Base-by-base conservation (phyloP, 2,329 filamentous ascomycete species). In the Hirsutella rhossiliensis region DNA sequence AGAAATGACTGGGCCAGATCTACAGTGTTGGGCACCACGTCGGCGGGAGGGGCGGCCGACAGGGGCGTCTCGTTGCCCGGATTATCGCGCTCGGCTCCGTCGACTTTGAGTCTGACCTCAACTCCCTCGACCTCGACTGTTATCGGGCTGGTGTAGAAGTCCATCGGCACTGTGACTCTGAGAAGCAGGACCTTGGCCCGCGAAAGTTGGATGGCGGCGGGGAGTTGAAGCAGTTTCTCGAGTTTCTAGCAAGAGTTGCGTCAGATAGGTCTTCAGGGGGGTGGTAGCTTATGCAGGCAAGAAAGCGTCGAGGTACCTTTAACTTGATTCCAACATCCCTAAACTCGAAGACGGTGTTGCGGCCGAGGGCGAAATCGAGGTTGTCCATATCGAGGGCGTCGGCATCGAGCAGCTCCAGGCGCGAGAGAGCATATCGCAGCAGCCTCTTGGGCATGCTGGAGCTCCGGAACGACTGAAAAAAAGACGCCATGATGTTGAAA, bases 361-460 rank as follows among this genome's bases (percentile, higher is more conserved):
- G 81, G 30, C 92, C 92, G 64, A 87, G 77, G 39, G 80, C 81
- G 52, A 96, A 78, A 54, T 94, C 87, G 50, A 97, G 67, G 52
- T 87, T 87, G 51, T 92, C 87, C 48, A 92, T 74, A 56, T 96
- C 85, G 52, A 96, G 69, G 12, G 84, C 82, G 58, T 94, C 84
- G 45, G 87, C 84, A 57, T 97, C 92, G 47, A 98, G 77, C 44
- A 96, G 73, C 54, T 94, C 88, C 47, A 95, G 73, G 46, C 82
- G 80, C 20, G 84, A 83, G 37, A 98, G 71, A 41, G 82, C 87
- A 68, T 92, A 95, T 53, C 87, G 82, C 51, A 97, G 75, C 55
- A 97, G 74, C 62, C 84, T 81, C 74, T 92, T 94, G 67, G 89
- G 86, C 71, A 94, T 87, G 53, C 78, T 85, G 50, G 87, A 78